Evolutionary conservation across 176 grass and related monocot species (phyloP).

Genomic region (Puccinellia tenuiflora): DNA sequence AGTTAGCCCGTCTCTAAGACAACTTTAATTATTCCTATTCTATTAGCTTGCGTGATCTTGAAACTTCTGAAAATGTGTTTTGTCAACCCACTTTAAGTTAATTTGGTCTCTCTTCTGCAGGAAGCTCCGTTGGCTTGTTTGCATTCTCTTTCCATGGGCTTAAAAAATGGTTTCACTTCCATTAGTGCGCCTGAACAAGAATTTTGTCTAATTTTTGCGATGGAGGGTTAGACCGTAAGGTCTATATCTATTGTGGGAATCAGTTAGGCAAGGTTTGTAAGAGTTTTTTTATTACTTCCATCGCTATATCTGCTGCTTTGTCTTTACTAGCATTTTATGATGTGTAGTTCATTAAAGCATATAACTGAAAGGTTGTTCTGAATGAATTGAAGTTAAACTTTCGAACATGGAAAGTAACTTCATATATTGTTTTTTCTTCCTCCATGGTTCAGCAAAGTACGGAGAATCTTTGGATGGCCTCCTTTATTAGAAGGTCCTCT

Average conservation of each 20-base stretch:
- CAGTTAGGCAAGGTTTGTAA: slow-evolving; percentile 61
- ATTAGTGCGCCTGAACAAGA: slow-evolving; percentile 51
- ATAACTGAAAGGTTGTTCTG: slow-evolving; percentile 89
- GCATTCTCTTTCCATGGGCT: slow-evolving; percentile 61
- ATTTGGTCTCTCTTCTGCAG: slow-evolving; percentile 28
- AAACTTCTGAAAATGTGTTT: background rate
- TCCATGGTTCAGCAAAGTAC: slow-evolving; percentile 30
- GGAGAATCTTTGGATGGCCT: slow-evolving; percentile 55
- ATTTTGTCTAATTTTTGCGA: slow-evolving; percentile 68
- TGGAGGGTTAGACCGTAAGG: slow-evolving; percentile 90
- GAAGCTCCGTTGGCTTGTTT: slow-evolving; percentile 23
- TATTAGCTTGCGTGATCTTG: background rate
- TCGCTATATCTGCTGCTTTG: background rate
- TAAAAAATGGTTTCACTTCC: slow-evolving; percentile 94
- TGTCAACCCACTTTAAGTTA: background rate
- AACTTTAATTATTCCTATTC: background rate
- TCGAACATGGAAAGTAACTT: slow-evolving; percentile 74
- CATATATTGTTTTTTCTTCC: slow-evolving; percentile 28
- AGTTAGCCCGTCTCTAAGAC: background rate
- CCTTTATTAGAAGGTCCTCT: slow-evolving; percentile 85
- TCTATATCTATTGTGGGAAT: slow-evolving; percentile 73
- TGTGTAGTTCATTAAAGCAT: slow-evolving; percentile 63
- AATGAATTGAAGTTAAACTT: slow-evolving; percentile 94
- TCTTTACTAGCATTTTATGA: slow-evolving; percentile 16
- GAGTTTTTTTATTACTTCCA: background rate